Percentiles rank a stretch among this genome's conserved stretches.
phyloP scores from a whole-genome alignment of 2,329 filamentous ascomycete species.

The Aspergillus pseudoglaucus region DNA sequence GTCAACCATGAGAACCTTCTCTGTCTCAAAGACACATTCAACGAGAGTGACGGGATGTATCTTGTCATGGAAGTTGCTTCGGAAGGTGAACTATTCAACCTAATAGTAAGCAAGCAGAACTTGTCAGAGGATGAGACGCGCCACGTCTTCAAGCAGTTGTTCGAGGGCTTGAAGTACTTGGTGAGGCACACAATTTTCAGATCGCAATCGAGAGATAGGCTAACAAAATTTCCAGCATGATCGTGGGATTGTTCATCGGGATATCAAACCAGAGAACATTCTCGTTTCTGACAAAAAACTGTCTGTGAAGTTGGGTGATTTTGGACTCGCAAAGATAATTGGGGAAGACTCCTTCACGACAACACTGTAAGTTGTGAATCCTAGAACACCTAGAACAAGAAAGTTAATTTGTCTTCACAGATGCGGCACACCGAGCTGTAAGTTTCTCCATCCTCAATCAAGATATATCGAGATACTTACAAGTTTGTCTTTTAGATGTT shows the following conservation, averaged over 20 bases:
- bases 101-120: slow-evolving; percentile 85
- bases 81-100: slow-evolving; percentile 93
- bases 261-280: slow-evolving; percentile 98
- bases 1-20: slow-evolving; percentile 90
- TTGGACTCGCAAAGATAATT: slow-evolving; percentile 95
- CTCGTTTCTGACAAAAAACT: slow-evolving; percentile 78
- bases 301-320: slow-evolving; percentile 88
- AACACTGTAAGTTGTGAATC: slow-evolving; percentile 57
- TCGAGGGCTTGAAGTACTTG: slow-evolving; percentile 90
- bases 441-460: slow-evolving; percentile 20
- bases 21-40: slow-evolving; percentile 90
- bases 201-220: not conserved
- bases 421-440: slow-evolving; percentile 86
- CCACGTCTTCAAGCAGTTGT: slow-evolving; percentile 83
- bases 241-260: slow-evolving; percentile 91
- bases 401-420: slow-evolving; percentile 28
- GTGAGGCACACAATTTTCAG: slow-evolving; percentile 49
- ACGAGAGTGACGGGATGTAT: slow-evolving; percentile 85
- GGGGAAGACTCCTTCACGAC: slow-evolving; percentile 98
- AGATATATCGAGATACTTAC: slow-evolving; percentile 1
- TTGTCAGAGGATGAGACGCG: slow-evolving; percentile 76
- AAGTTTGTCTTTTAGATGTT: slow-evolving; percentile 53
- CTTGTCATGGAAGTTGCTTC: slow-evolving; percentile 83
- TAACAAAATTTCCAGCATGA: slow-evolving; percentile 62
- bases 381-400: not conserved